Evolutionary conservation across 2,329 filamentous ascomycete genomes (phyloP), one percentile per base, ranked within the genome.

Genomic region (Volutella citrinella): DNA sequence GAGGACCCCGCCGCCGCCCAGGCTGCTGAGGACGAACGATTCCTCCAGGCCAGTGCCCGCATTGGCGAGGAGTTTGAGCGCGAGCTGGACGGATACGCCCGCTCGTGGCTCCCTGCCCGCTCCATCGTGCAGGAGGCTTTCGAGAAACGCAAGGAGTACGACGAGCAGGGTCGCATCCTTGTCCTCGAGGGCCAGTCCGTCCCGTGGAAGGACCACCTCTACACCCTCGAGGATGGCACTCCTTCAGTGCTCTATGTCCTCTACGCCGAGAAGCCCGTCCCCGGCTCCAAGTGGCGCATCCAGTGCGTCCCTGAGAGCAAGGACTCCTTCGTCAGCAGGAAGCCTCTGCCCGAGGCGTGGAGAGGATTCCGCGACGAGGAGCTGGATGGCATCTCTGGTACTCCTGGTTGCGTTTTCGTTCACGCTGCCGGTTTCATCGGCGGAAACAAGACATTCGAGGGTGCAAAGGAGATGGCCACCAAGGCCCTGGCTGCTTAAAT

Each of bases 131-230:
- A 81, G 48, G 66, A 76, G 25, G 89, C 91, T 9, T 95, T 93
- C 59, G 68, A 72, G 20, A 74, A 75, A 45, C 81, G 91, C 35
- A 57, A 65, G 18, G 69, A 84, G 48, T 76, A 80, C 56, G 86
- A 95, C 58, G 55, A 81, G 9, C 68, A 82, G 46, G 90, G 90
- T 36, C 81, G 87, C 43, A 78, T 97, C 40, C 72, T 97, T 53
- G 82, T 96, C 17, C 75, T 98, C 36, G 77, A 84, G 45, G 70
- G 70, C 21, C 81, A 86, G 57, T 81, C 84, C 38, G 85, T 91
- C 41, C 91, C 91, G 3, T 97, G 93, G 93, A 93, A 95, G 61
- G 91, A 97, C 56, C 93, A 98, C 62, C 74, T 98, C 13, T 97
- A 95, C 68, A 80, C 76, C 13, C 76, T 97, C 18, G 93, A 98